Evolutionary conservation across 2,329 filamentous ascomycete species (phyloP).

Genomic region (Coniella lustricola): DNA sequence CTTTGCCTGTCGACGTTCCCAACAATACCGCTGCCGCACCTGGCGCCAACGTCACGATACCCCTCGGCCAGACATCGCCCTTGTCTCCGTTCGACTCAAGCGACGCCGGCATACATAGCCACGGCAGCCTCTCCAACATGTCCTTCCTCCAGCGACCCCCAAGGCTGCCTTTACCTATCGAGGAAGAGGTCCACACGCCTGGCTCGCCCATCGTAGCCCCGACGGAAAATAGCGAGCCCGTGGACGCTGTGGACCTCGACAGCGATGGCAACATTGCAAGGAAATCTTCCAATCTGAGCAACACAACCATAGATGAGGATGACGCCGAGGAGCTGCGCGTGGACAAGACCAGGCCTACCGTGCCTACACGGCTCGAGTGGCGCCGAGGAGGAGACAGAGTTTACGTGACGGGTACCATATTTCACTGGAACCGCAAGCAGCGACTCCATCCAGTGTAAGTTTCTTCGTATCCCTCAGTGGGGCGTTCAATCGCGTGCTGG

Average conservation of each 20-base stretch:
- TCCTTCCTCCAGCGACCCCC: slow-evolving; percentile 67
- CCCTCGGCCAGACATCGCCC: slow-evolving; percentile 21
- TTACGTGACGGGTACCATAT: slow-evolving; percentile 95
- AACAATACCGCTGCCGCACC: slow-evolving; percentile 19
- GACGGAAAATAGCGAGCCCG: slow-evolving; percentile 45
- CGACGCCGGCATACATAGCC: slow-evolving; percentile 40
- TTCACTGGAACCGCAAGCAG: slow-evolving; percentile 95
- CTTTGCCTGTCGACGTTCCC: slow-evolving; percentile 27
- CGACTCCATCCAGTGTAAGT: slow-evolving; percentile 78
- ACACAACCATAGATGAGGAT: slow-evolving; percentile 67
- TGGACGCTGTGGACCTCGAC: slow-evolving; percentile 50
- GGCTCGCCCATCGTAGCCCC: slow-evolving; percentile 82
- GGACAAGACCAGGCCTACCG: slow-evolving; percentile 67
- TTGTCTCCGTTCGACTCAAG: slow-evolving; percentile 28
- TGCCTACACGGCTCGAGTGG: slow-evolving; percentile 86
- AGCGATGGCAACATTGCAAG: slow-evolving; percentile 39
- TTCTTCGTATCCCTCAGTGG: slow-evolving; percentile 2
- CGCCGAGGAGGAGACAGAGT: slow-evolving; percentile 75
- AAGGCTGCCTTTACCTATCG: slow-evolving; percentile 84
- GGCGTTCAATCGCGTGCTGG: not conserved
- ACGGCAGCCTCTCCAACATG: slow-evolving; percentile 56
- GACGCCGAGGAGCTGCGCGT: slow-evolving; percentile 69
- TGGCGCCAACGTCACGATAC: slow-evolving; percentile 10
- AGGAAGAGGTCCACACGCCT: slow-evolving; percentile 82
- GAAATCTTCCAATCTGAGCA: slow-evolving; percentile 52